A percentile compares a stretch with the other conserved stretches of the same genome.
Conservation (phyloP, 2,329 filamentous ascomycete genomes). For the Aurifilum marmelostoma region DNA sequence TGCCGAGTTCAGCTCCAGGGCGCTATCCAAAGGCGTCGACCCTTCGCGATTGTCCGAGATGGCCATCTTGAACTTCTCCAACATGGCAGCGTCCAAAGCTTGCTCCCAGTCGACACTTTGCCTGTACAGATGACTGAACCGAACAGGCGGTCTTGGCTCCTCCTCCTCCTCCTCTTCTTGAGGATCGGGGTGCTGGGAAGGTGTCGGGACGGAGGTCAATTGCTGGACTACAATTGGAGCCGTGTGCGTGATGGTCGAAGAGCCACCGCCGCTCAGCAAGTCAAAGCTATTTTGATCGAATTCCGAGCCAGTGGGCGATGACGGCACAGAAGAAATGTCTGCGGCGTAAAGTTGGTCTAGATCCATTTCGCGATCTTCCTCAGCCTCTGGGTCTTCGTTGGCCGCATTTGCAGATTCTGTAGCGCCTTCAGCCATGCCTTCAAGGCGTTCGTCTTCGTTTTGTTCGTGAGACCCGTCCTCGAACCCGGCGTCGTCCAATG, state of each 20-base stretch:
- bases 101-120: constrained; percentile 23
- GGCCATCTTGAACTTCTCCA: background rate
- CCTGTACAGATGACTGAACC: constrained; percentile 21
- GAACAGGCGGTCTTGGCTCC: constrained; percentile 13
- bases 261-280: constrained; percentile 8
- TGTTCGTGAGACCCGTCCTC: background rate
- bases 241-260: background rate
- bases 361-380: background rate
- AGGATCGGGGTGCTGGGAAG: constrained; percentile 13
- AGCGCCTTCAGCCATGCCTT: background rate
- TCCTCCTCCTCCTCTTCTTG: constrained; percentile 6
- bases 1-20: constrained; percentile 6
- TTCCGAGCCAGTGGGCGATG: constrained; percentile 21
- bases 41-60: background rate
- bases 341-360: constrained; percentile 14
- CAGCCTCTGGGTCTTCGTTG: background rate
- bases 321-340: constrained; percentile 10
- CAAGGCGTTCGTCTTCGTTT: background rate
- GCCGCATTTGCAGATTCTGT: background rate
- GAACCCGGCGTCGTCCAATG: background rate
- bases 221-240: background rate
- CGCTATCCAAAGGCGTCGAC: background rate
- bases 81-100: background rate
- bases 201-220: background rate
- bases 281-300: constrained; percentile 1